Conservation (phyloP, 2,329 filamentous ascomycete genomes). For the Fusarium austroafricanum region DNA sequence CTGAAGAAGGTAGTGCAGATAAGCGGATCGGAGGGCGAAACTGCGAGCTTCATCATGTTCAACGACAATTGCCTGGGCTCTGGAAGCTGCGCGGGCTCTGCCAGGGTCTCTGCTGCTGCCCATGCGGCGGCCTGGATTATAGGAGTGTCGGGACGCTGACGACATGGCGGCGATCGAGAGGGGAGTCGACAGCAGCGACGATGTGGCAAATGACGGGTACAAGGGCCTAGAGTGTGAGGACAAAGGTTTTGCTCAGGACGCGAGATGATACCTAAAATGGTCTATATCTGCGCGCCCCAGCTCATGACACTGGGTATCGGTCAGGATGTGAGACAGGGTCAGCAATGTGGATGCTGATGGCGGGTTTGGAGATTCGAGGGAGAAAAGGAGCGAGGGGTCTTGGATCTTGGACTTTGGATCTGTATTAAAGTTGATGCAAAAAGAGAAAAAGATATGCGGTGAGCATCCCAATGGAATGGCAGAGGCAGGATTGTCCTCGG, state of each 20-base stretch:
- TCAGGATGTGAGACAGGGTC: constrained; percentile 22
- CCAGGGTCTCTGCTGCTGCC: constrained; percentile 57
- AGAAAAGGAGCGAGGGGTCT: constrained; percentile 31
- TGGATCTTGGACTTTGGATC: constrained; percentile 6
- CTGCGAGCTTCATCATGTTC: constrained; percentile 86
- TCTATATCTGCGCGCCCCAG: constrained; percentile 42
- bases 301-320: constrained; percentile 46
- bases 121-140: constrained; percentile 58
- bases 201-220: constrained; percentile 20
- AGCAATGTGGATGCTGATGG: constrained; percentile 34
- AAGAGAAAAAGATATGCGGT: constrained; percentile 30
- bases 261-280: constrained; percentile 47
- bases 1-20: constrained; percentile 91
- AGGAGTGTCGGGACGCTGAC: constrained; percentile 61
- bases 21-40: constrained; percentile 90
- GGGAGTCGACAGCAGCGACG: constrained; percentile 20
- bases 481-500: constrained; percentile 7
- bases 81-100: constrained; percentile 59
- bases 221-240: constrained; percentile 16
- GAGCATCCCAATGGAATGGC: constrained; percentile 27
- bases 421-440: constrained; percentile 2
- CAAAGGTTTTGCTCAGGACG: constrained; percentile 44
- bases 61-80: constrained; percentile 60
- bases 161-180: constrained; percentile 57
- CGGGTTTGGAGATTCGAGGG: constrained; percentile 21